A percentile compares a stretch with the other conserved stretches of the same genome.
phyloP scores from a whole-genome alignment of 2,329 filamentous ascomycete genomes.

The Cytospora chrysosperma region DNA sequence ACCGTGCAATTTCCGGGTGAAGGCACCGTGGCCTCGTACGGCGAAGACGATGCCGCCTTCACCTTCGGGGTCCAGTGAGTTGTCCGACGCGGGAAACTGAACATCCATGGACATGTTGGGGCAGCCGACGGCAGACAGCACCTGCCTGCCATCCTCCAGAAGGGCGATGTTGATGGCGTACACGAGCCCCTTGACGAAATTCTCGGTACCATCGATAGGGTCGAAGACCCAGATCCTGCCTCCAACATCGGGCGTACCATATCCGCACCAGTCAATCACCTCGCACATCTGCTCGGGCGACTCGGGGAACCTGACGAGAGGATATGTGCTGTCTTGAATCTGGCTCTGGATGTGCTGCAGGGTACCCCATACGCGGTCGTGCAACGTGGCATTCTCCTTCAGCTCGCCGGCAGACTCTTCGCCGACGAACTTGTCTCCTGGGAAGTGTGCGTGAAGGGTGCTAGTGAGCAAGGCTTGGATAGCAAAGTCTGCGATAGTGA shows the following conservation, averaged over 20 bases:
- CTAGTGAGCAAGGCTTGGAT: slow-evolving; percentile 55
- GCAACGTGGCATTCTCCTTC: slow-evolving; percentile 41
- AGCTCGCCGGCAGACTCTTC: slow-evolving; percentile 54
- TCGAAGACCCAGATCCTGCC: slow-evolving; percentile 58
- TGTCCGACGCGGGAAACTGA: slow-evolving; percentile 41
- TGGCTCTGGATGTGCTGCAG: slow-evolving; percentile 10
- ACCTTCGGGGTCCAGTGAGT: slow-evolving; percentile 42
- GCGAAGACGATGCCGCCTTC: slow-evolving; percentile 53
- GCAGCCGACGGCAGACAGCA: slow-evolving; percentile 49
- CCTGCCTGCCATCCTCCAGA: slow-evolving; percentile 49
- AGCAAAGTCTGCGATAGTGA: slow-evolving; percentile 60
- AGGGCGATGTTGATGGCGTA: slow-evolving; percentile 59
- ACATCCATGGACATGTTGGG: slow-evolving; percentile 39
- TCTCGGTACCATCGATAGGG: slow-evolving; percentile 60
- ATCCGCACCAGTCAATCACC: slow-evolving; percentile 52
- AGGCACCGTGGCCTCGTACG: slow-evolving; percentile 48
- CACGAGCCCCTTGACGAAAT: slow-evolving; percentile 52
- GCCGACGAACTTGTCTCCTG: slow-evolving; percentile 51
- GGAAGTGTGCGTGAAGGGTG: slow-evolving; percentile 51
- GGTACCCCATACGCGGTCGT: slow-evolving; percentile 46
- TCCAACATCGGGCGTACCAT: slow-evolving; percentile 35
- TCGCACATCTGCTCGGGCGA: slow-evolving; percentile 48
- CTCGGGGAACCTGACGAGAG: slow-evolving; percentile 33
- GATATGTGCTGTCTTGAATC: slow-evolving; percentile 27
- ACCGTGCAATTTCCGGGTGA: slow-evolving; percentile 41